phyloP scores from a whole-genome alignment of 2,329 filamentous ascomycete genomes.

The Colletotrichum limetticola region DNA sequence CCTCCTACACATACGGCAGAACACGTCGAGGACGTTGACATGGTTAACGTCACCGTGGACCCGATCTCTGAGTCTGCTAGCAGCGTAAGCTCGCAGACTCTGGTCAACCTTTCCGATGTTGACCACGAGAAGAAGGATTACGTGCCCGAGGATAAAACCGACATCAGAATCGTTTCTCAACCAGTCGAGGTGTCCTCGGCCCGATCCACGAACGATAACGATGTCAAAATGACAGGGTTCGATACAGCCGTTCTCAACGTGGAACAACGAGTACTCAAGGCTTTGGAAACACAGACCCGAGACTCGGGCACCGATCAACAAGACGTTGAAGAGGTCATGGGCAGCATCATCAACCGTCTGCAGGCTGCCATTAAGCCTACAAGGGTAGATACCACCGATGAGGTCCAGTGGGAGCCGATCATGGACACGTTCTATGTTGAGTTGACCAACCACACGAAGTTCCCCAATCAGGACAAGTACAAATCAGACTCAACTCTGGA shows the following conservation, averaged over 20 bases:
- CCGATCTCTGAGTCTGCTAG: conserved; percentile 54
- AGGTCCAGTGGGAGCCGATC: conserved; percentile 84
- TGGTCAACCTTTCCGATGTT: conserved; percentile 57
- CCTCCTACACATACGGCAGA: conserved; percentile 42
- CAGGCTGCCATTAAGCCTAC: conserved; percentile 85
- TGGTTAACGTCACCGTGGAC: conserved; percentile 46
- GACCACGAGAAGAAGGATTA: conserved; percentile 47
- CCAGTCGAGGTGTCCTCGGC: conserved; percentile 37
- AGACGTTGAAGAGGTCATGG: conserved; percentile 96
- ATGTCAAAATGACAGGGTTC: conserved; percentile 15
- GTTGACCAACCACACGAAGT: conserved; percentile 69
- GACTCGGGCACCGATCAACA: conserved; percentile 77
- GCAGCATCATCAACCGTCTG: conserved; percentile 90
- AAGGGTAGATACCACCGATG: conserved; percentile 68
- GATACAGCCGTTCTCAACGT: conserved; percentile 39
- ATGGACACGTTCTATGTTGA: conserved; percentile 76
- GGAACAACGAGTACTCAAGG: conserved; percentile 58
- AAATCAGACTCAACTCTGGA: conserved; percentile 61
- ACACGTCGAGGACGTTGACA: conserved; percentile 45
- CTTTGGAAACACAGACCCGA: conserved; percentile 57
- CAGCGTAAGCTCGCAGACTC: conserved; percentile 61
- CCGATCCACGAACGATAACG: conserved; percentile 30
- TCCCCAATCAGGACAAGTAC: conserved; percentile 52
- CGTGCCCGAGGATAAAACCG: conserved; percentile 16
- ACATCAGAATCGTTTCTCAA: conserved; percentile 19